phyloP scores from a whole-genome alignment of 257 asterid species.

The Scutellaria barbata region DNA sequence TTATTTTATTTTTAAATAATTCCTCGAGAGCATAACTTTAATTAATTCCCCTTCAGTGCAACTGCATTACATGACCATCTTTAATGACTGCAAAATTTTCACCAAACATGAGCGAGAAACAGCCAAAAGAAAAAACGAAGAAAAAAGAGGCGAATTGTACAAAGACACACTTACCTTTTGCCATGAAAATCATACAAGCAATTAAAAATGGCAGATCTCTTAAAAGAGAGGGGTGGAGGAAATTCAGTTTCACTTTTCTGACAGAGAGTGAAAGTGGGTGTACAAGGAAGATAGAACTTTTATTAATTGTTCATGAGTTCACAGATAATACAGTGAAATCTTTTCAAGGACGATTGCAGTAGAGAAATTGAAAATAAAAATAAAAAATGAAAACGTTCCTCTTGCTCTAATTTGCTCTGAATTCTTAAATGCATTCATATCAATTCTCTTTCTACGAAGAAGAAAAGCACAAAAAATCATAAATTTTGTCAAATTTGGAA shows the following conservation, averaged over 20 bases:
- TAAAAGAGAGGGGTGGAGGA: not conserved
- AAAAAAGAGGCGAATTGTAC: constrained; percentile 8
- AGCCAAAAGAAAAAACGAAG: not conserved
- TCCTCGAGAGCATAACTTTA: not conserved
- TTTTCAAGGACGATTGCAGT: not conserved
- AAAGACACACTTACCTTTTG: not conserved
- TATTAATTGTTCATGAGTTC: constrained; percentile 26
- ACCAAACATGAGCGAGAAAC: constrained; percentile 16
- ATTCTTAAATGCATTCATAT: constrained; percentile 24
- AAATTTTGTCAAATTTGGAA: constrained; percentile 16
- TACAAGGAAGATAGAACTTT: constrained; percentile 7
- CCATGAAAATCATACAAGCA: not conserved
- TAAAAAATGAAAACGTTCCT: not conserved
- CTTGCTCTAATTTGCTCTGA: constrained; percentile 14
- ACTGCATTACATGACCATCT: constrained; percentile 37
- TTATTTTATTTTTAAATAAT: not conserved
- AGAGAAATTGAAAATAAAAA: not conserved
- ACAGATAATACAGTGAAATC: not conserved
- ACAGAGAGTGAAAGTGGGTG: constrained; percentile 10
- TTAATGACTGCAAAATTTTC: constrained; percentile 16
- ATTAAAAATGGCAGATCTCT: constrained; percentile 44
- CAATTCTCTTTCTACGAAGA: constrained; percentile 13
- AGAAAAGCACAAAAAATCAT: not conserved
- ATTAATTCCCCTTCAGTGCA: constrained; percentile 22
- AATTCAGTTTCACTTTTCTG: not conserved